Evolutionary conservation across 768 basidiomycete genomes (phyloP), one percentile per base, ranked within the genome.

Genomic region (Trametes punicea): DNA sequence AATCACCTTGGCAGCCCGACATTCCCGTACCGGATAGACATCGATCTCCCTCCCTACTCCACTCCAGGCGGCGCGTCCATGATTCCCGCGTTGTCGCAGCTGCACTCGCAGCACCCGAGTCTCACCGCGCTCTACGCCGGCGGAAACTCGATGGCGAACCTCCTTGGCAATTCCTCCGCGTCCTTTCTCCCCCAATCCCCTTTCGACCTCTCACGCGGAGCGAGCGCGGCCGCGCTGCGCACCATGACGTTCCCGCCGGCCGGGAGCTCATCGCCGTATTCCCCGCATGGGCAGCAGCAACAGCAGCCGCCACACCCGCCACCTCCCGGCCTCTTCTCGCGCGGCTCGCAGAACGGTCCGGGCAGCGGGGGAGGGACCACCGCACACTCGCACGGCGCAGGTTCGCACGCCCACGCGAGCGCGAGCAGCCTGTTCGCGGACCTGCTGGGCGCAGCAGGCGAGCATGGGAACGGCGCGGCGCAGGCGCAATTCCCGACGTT

Each of bases 11-110:
- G 51, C 51, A 57, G 52, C 47, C 48, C 56, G 26, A 38, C 59
- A 25, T 68, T 64, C 49, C 65, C 67, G 11, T 68, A 65, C 60
- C 62, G 65, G 11, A 55, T 68, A 38, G 64, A 66, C 46, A 64
- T 68, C 54, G 67, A 68, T 58, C 59, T 68, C 23, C 62, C 52
- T 38, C 41, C 60, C 21, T 66, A 59, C 51, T 56, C 61, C 26
- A 48, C 59, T 9, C 44, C 38, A 33, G 45, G 39, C 56, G 52
- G n/a, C 15, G 5, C 44, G 13, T 36, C 54, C 16, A 34, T 31
- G 21, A 48, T 60, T 39, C 56, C 59, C 13, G 57, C 56, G 33
- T 52, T 61, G n/a, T 53, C 60, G 23, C 63, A 64, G 33, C 40
- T 57, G 25, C 60, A 59, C 48, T 56, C 59, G 20, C 59, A 58